Conservation (phyloP, 2,329 filamentous ascomycete species). For the Verticillium klebahnii region DNA sequence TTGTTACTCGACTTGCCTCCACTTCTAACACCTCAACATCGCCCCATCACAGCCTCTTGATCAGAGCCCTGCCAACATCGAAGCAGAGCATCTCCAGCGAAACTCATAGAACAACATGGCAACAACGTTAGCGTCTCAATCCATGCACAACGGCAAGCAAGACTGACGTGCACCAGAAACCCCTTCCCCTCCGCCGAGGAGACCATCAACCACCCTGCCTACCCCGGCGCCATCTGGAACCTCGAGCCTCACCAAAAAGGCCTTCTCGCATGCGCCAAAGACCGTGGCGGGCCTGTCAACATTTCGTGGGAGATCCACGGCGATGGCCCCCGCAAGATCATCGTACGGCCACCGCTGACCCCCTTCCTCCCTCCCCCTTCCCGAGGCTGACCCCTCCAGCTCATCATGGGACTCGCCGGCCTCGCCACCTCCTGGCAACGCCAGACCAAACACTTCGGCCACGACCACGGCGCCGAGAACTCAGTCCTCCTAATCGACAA, state of each 20-base stretch:
- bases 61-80: too few species aligned
- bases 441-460: slow-evolving; percentile 78
- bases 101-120: background rate
- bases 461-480: slow-evolving; percentile 62
- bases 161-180: background rate
- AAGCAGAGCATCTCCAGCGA: background rate
- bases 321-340: slow-evolving; percentile 63
- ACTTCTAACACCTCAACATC: too few species aligned
- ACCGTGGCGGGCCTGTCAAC: slow-evolving; percentile 68
- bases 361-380: slow-evolving; percentile 1
- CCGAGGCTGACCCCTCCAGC: slow-evolving; percentile 37
- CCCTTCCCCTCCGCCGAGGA: slow-evolving; percentile 46
- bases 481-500: slow-evolving; percentile 78
- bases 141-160: background rate
- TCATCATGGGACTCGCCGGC: slow-evolving; percentile 76
- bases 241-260: slow-evolving; percentile 63
- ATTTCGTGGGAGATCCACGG: slow-evolving; percentile 81
- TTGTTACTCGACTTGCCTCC: too few species aligned
- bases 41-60: too few species aligned
- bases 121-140: background rate
- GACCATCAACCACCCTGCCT: slow-evolving; percentile 62
- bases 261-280: slow-evolving; percentile 58
- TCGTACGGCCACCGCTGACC: slow-evolving; percentile 50
- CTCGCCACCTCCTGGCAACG: slow-evolving; percentile 70
- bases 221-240: slow-evolving; percentile 61